Evolutionary conservation across 2,329 filamentous ascomycete species (phyloP).

Genomic region (Rachicladosporium sp.): DNA sequence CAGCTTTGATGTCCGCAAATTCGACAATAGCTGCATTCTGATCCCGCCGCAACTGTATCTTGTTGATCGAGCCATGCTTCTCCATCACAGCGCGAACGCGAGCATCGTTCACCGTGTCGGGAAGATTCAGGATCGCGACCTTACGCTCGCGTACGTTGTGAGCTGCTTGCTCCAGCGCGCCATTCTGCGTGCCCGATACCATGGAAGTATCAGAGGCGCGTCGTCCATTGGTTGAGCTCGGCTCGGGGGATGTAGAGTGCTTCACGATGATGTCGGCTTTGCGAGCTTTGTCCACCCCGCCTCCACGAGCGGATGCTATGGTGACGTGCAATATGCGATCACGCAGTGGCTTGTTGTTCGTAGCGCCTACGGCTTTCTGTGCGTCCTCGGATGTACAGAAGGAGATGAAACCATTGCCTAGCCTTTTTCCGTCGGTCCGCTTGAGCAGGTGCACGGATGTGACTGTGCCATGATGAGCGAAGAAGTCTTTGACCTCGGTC

Average conservation of each 20-base stretch:
- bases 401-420: constrained; percentile 69
- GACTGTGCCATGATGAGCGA: constrained; percentile 64
- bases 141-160: constrained; percentile 46
- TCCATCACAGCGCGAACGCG: constrained; percentile 65
- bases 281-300: constrained; percentile 17
- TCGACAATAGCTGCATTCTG: constrained; percentile 81
- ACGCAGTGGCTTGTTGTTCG: constrained; percentile 23
- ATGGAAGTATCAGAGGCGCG: constrained; percentile 20
- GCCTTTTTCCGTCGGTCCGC: constrained; percentile 54
- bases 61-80: constrained; percentile 56
- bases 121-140: constrained; percentile 70
- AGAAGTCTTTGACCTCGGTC: constrained; percentile 56
- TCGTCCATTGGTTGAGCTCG: constrained; percentile 10
- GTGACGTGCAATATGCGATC: constrained; percentile 24
- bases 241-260: constrained; percentile 16
- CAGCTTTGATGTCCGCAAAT: constrained; percentile 55
- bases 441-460: constrained; percentile 59
- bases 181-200: constrained; percentile 9
- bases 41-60: constrained; percentile 66
- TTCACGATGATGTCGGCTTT: constrained; percentile 22
- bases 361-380: constrained; percentile 18
- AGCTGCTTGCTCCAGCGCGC: constrained; percentile 12
- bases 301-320: constrained; percentile 18
- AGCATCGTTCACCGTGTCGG: constrained; percentile 84
- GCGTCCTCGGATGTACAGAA: constrained; percentile 47